These are phyloP conservation scores for Leishmania braziliensis DNA, from an alignment of 208 protist genomes.

Conservation along the genomic window DNA sequence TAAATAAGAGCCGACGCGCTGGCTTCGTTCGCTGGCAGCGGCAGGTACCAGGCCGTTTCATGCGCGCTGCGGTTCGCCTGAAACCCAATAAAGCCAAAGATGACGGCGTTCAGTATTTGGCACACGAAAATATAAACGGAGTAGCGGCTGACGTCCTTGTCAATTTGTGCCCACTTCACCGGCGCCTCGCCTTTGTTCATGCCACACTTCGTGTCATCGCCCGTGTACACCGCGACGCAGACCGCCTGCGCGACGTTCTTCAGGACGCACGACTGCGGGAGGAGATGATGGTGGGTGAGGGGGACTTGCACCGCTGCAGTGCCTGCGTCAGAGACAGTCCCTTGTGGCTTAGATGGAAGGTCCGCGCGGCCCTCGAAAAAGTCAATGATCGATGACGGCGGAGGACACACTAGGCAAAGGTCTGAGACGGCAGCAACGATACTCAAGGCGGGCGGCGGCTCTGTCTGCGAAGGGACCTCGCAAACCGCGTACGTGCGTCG, in stretches of 20 bases:
- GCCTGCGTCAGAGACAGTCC: neutral
- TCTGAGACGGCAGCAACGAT: constrained; percentile 19
- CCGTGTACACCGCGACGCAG: constrained; percentile 94
- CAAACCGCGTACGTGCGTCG: constrained; percentile 20
- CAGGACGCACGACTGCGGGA: constrained; percentile 89
- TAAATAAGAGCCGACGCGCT: constrained; percentile 74
- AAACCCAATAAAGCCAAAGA: constrained; percentile 87
- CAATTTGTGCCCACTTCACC: constrained; percentile 94
- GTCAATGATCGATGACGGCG: constrained; percentile 85
- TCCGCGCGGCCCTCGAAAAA: constrained; percentile 80
- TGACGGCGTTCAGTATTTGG: constrained; percentile 77
- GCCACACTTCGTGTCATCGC: constrained; percentile 95
- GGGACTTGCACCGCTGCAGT: constrained; percentile 28
- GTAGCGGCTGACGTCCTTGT: constrained; percentile 85
- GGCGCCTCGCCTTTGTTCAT: constrained; percentile 90
- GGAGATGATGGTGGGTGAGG: constrained; percentile 65
- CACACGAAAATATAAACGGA: constrained; percentile 89
- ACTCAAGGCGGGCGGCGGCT: constrained; percentile 10
- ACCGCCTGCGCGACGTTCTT: constrained; percentile 84
- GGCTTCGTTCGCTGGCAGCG: constrained; percentile 34
- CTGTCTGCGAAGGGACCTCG: constrained; percentile 9
- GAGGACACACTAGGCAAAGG: constrained; percentile 55
- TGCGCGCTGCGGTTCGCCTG: constrained; percentile 47
- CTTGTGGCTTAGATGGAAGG: constrained; percentile 12
- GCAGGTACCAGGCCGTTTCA: constrained; percentile 73